phyloP scores from a whole-genome alignment of 2,329 filamentous ascomycete genomes.

The Sphaerulina vaccinii region DNA sequence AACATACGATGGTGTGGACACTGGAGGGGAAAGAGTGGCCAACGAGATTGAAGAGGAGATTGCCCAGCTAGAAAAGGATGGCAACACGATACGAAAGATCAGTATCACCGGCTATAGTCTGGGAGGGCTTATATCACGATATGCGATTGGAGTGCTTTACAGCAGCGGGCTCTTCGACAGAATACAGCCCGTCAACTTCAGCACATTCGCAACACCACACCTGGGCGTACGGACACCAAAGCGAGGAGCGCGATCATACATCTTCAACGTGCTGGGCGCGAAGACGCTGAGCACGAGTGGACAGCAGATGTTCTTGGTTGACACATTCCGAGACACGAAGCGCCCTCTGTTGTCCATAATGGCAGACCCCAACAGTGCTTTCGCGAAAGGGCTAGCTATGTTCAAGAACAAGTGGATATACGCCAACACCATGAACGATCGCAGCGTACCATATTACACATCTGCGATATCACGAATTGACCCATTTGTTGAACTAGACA shows the following conservation, averaged over 20 bases:
- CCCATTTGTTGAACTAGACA: conserved; percentile 68
- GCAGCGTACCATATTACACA: conserved; percentile 79
- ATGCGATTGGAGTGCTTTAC: conserved; percentile 79
- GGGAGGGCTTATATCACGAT: conserved; percentile 81
- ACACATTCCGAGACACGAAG: conserved; percentile 80
- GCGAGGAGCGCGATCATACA: conserved; percentile 43
- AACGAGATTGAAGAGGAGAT: conserved; percentile 63
- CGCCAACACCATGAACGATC: conserved; percentile 83
- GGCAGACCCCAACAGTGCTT: conserved; percentile 80
- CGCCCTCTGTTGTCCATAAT: conserved; percentile 76
- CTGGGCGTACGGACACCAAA: conserved; percentile 54
- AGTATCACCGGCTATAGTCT: conserved; percentile 89
- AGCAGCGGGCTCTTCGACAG: conserved; percentile 76
- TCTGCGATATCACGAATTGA: conserved; percentile 74
- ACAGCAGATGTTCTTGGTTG: conserved; percentile 81
- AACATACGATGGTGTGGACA: conserved; percentile 66
- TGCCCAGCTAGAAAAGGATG: conserved; percentile 55
- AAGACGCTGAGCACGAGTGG: conserved; percentile 80
- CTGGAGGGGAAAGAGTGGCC: conserved; percentile 65
- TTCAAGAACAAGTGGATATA: conserved; percentile 80
- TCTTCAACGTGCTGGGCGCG: conserved; percentile 77
- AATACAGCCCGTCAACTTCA: conserved; percentile 86
- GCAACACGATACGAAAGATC: conserved; percentile 73
- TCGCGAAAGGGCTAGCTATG: conserved; percentile 71
- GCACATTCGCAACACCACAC: conserved; percentile 81